Conservation (phyloP, 2,329 filamentous ascomycete species). For the Monosporascus cannonballus region DNA sequence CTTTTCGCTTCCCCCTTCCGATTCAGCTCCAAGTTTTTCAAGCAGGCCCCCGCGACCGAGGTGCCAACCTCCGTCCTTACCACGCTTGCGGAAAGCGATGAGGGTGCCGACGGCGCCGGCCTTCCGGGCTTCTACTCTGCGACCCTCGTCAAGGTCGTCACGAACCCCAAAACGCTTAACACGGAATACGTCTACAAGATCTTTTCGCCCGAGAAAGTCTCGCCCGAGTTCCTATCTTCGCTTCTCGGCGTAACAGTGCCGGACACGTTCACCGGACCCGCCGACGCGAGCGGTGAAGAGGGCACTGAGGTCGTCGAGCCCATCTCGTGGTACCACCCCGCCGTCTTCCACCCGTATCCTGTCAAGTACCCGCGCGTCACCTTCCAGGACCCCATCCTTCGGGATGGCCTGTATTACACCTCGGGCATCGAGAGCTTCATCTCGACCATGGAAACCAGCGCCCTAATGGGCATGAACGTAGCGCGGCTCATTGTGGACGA, state of each 20-base stretch:
- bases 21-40: conserved; percentile 71
- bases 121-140: conserved; percentile 80
- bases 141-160: conserved; percentile 60
- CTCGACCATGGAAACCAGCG: conserved; percentile 95
- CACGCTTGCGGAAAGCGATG: conserved; percentile 60
- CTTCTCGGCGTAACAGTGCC: conserved; percentile 46
- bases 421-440: conserved; percentile 87
- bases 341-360: conserved; percentile 80
- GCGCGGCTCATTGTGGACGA: conserved; percentile 64
- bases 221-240: conserved; percentile 44
- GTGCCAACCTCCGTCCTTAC: conserved; percentile 77
- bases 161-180: conserved; percentile 51
- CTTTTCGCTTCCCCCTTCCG: conserved; percentile 72
- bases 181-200: conserved; percentile 60
- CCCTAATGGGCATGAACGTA: conserved; percentile 83
- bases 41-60: conserved; percentile 46
- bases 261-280: conserved; percentile 26
- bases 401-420: conserved; percentile 62
- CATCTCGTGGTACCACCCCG: conserved; percentile 72
- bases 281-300: conserved; percentile 7
- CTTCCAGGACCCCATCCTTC: conserved; percentile 75
- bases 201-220: conserved; percentile 52
- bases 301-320: conserved; percentile 30
- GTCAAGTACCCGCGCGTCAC: conserved; percentile 76
- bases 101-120: conserved; percentile 58